These are phyloP conservation scores for Suaeda aralocaspica DNA, from an alignment of 148 eudicot genomes.

Conservation along the genomic window DNA sequence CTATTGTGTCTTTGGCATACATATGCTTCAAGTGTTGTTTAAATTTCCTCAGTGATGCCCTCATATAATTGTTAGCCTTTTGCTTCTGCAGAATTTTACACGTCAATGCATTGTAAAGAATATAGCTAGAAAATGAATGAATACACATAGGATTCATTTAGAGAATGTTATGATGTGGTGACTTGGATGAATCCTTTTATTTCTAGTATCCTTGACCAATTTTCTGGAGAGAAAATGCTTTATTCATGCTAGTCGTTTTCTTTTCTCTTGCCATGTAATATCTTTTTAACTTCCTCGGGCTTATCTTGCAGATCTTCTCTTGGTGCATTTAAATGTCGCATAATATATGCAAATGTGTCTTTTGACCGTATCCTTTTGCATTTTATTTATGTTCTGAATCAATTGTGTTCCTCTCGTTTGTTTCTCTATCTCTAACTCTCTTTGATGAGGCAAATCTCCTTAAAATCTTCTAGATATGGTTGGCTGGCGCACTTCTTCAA, in stretches of 20 bases:
- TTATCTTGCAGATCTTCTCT: slow-evolving; percentile 78
- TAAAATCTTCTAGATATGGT: slow-evolving; percentile 73
- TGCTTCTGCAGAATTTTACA: not conserved
- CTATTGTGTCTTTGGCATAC: not conserved
- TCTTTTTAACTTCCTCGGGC: slow-evolving; percentile 18
- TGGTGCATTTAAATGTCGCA: slow-evolving; percentile 78
- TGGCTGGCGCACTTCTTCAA: slow-evolving; percentile 97
- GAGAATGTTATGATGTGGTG: not conserved
- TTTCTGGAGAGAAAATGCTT: not conserved
- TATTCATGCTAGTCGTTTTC: not conserved
- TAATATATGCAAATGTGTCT: slow-evolving; percentile 82
- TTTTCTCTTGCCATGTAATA: not conserved
- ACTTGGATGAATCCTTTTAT: no score
- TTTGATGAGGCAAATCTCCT: slow-evolving; percentile 29
- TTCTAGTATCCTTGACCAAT: no score
- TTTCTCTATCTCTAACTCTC: not conserved
- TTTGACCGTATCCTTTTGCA: slow-evolving; percentile 87
- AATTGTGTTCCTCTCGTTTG: no score
- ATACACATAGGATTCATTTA: not conserved
- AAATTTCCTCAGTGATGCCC: not conserved
- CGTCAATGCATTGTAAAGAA: not conserved
- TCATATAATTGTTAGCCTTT: not conserved
- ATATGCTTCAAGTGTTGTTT: not conserved
- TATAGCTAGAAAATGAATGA: not conserved
- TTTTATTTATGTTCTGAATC: not conserved